Conservation (phyloP, 768 basidiomycete genomes). For the Podaxis sp. region DNA sequence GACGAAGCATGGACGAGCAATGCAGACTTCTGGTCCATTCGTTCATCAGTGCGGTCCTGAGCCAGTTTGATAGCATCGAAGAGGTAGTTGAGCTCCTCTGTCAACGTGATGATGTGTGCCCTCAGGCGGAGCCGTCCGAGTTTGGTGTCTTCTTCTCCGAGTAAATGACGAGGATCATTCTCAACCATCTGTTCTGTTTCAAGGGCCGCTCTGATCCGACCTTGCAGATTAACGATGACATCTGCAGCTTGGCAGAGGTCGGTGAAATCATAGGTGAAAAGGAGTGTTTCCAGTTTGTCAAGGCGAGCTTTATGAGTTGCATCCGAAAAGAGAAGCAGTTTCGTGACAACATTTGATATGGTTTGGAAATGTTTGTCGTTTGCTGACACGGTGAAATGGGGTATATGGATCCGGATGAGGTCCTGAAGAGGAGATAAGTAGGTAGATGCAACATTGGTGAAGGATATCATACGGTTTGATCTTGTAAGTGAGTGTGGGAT, state of each 20-base stretch:
- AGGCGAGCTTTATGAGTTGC: constrained; percentile 75
- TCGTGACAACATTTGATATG: constrained; percentile 83
- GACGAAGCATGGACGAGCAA: constrained; percentile 79
- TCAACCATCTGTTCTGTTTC: constrained; percentile 46
- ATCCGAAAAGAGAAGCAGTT: constrained; percentile 88
- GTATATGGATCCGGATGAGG: constrained; percentile 76
- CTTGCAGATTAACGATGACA: constrained; percentile 72
- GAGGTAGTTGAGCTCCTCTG: constrained; percentile 78
- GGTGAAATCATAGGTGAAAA: constrained; percentile 88
- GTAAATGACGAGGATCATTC: constrained; percentile 35
- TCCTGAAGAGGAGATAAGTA: constrained; percentile 48
- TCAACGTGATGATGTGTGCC: constrained; percentile 67
- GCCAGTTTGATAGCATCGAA: constrained; percentile 86
- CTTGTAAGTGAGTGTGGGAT: constrained; percentile 29
- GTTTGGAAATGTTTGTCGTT: constrained; percentile 79
- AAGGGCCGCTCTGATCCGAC: constrained; percentile 61
- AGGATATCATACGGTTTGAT: constrained; percentile 30
- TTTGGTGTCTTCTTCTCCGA: constrained; percentile 40
- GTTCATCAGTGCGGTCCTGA: constrained; percentile 70
- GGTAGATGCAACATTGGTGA: neutral
- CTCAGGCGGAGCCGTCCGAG: constrained; percentile 65
- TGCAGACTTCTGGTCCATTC: constrained; percentile 73
- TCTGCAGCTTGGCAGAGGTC: constrained; percentile 68
- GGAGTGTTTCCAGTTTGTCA: constrained; percentile 75
- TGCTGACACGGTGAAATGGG: constrained; percentile 84